These are phyloP conservation scores for Aspergillus mulundensis DNA, from an alignment of 495 filamentous ascomycete genomes.

Conservation along the genomic window DNA sequence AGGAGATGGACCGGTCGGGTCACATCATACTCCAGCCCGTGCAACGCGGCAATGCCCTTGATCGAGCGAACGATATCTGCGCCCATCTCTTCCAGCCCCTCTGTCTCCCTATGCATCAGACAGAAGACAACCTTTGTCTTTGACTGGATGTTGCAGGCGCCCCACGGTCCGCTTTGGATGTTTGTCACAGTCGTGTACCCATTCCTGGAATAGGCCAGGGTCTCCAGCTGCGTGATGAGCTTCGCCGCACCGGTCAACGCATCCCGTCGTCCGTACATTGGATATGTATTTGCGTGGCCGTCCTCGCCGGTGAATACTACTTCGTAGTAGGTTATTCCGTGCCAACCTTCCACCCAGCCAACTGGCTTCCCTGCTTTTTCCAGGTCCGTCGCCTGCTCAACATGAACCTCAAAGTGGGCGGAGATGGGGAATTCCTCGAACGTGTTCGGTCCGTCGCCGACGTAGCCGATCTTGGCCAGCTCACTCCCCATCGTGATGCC, in stretches of 20 bases:
- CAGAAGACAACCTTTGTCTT: not conserved
- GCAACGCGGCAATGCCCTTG: not conserved
- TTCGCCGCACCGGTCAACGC: not conserved
- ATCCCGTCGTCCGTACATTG: not conserved
- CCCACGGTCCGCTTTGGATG: not conserved
- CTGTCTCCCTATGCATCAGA: not conserved
- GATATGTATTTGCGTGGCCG: not conserved
- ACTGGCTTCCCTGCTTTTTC: not conserved
- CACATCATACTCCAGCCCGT: not conserved
- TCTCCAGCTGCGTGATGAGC: not conserved
- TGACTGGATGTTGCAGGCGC: not conserved
- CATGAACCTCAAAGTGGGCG: not conserved
- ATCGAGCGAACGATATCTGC: not conserved
- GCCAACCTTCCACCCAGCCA: not conserved
- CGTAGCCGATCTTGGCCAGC: not conserved
- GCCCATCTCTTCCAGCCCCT: not conserved
- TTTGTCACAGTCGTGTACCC: not conserved
- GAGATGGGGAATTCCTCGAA: not conserved
- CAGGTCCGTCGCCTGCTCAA: not conserved
- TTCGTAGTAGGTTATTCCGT: not conserved
- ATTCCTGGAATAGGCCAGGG: not conserved
- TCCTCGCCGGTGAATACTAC: not conserved
- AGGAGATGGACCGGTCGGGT: not conserved
- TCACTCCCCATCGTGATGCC: not conserved
- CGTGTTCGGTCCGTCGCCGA: not conserved